Base-by-base conservation (phyloP, 2,329 filamentous ascomycete genomes). In the Scytalidium sp. region DNA sequence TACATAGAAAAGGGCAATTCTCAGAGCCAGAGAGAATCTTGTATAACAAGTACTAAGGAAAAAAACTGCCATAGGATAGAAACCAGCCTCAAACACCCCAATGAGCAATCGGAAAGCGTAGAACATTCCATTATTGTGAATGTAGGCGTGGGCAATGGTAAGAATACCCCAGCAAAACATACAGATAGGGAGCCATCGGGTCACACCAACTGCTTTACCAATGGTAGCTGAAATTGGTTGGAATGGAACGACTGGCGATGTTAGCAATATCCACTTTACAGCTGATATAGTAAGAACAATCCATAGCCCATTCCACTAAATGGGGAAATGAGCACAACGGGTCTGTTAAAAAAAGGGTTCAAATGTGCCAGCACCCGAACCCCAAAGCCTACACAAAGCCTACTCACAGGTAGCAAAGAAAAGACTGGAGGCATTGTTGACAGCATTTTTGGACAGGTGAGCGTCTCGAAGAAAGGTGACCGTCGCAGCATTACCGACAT, bases 401-500 rank as follows among this genome's bases (percentile, higher is more conserved):
- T 29, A 29, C 25, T 29, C 25, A 29, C 25, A 29, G 7, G 25
- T 29, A 29, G 25, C 7, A 29, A 29, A 29, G 25, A 29, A 29
- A 29, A 29, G 25, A 29, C 25, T 29, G 13, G 25, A 29, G 25
- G 25, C 25, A 29, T 29, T 29, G 25, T 29, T 29, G 25, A 29
- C 25, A 13, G 25, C 25, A 29, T 29, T 29, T 29, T 29, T 29
- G 25, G 25, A 29, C 25, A 29, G 25, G 25, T 29, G 25, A 29
- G 25, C 25, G 25, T 29, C 25, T 29, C 13, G 7, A 13, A 29
- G 25, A 29, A 29, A 29, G 25, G 25, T 29, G 25, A 29, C 25
- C 0, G 80, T 84, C 61, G 84, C 70, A 2, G 80, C 79, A 61
- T 83, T 83, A 45, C 79, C 76, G 29, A 78, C 59, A 54, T 79